These are phyloP conservation scores for Carallia brachiata DNA, from an alignment of 345 rosid species.

Conservation along the genomic window DNA sequence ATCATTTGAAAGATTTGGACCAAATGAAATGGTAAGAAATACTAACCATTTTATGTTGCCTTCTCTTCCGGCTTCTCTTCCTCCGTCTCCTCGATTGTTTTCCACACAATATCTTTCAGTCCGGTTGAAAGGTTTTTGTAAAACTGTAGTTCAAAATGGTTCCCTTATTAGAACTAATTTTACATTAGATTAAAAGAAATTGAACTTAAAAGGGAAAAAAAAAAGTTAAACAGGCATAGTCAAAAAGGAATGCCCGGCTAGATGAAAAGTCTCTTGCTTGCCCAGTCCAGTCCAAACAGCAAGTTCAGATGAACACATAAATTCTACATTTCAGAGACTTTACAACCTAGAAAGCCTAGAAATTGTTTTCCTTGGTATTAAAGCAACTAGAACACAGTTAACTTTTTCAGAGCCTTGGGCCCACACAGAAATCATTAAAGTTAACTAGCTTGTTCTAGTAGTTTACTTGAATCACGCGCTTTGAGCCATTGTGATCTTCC, in stretches of 20 bases:
- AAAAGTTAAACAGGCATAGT: neutral
- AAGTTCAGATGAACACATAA: neutral
- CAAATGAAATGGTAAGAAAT: neutral
- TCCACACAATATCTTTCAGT: slow-evolving; percentile 96
- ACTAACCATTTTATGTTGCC: slow-evolving; percentile 16
- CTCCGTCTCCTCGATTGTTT: slow-evolving; percentile 44
- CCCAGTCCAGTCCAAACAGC: neutral
- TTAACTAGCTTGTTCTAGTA: neutral
- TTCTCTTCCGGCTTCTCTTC: slow-evolving; percentile 30
- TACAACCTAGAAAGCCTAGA: neutral
- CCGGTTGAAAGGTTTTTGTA: slow-evolving; percentile 83
- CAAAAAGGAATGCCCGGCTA: neutral
- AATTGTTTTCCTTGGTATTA: too few relatives aligned
- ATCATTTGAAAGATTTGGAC: neutral
- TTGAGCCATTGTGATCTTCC: too few relatives aligned
- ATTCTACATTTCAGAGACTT: neutral
- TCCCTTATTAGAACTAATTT: too few relatives aligned
- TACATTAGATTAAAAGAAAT: neutral
- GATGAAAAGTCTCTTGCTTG: neutral
- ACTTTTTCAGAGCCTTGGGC: too few relatives aligned
- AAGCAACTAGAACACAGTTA: too few relatives aligned
- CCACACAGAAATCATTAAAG: too few relatives aligned
- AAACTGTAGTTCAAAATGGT: slow-evolving; percentile 45
- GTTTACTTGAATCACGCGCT: too few relatives aligned
- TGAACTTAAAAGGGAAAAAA: too few relatives aligned